Percentiles rank a stretch among this genome's conserved stretches.
Conservation (phyloP, 495 filamentous ascomycete genomes). For the Cairneyella variabilis region DNA sequence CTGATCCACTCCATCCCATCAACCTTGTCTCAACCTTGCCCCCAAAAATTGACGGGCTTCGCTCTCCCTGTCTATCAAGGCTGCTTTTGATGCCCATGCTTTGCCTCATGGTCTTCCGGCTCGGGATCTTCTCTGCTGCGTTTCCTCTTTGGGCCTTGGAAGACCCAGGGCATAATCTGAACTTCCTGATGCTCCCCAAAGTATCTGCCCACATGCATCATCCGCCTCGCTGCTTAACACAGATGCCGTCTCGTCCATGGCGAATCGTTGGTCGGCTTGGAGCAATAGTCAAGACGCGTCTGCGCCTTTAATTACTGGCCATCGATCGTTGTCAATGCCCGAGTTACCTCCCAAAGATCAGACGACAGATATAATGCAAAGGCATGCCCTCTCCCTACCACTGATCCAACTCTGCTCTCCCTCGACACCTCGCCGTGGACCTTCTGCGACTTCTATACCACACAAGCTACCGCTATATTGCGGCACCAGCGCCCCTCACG, state of each 20-base stretch:
- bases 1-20: too few relatives aligned
- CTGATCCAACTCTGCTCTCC: conserved; percentile 14
- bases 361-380: conserved; percentile 30
- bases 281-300: conserved; percentile 19
- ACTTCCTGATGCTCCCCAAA: conserved; percentile 5
- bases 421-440: too few relatives aligned
- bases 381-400: conserved; percentile 21
- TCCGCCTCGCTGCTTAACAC: conserved; percentile 18
- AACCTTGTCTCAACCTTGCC: too few relatives aligned
- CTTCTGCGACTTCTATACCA: conserved; percentile 18
- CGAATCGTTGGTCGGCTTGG: conserved; percentile 23
- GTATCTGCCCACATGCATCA: conserved; percentile 11
- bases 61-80: conserved; percentile 10
- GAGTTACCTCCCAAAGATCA: conserved; percentile 20
- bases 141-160: conserved; percentile 18
- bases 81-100: conserved; percentile 16
- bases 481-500: conserved; percentile 28
- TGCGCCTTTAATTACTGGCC: conserved; percentile 25
- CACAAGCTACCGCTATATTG: conserved; percentile 18
- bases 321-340: conserved; percentile 23
- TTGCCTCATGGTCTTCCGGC: conserved; percentile 2
- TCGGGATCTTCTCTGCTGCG: conserved; percentile 16
- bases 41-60: conserved; percentile 5
- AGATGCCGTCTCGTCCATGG: conserved; percentile 21
- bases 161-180: conserved; percentile 19